Evolutionary conservation across 768 basidiomycete species (phyloP), one percentile per base, ranked within the genome.

Genomic region (Russula brevipes): DNA sequence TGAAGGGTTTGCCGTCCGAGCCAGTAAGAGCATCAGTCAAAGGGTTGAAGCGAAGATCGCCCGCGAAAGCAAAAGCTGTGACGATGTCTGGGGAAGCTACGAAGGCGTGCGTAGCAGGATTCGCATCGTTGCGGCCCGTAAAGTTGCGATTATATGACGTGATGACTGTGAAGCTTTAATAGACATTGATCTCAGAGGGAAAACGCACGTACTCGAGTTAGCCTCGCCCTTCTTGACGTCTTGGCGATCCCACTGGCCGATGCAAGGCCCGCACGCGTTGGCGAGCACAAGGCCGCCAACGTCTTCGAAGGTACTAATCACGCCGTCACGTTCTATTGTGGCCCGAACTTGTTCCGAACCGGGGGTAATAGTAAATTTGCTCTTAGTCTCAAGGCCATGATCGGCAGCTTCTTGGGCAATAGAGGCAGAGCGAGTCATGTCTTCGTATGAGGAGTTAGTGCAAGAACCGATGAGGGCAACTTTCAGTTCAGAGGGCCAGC

Each of bases 131-230:
- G 73, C 97, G 94, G 61, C 96, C 97, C 69, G 97, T 98, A 81
- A 99, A 99, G 87, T 99, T 99, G 75, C 97, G 95, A 87, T 99
- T 99, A 85, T 99, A 99, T 19, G 95, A 98, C 57, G 96, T 96
- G 77, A 99, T 92, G 81, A 98, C 91, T 93, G 52, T 9, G 52
- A 49, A 55, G 4, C 41, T 2, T 66, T 3, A 53, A 49, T 39
- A 54, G 12, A 47, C 16, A 16, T 41, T 17, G 6, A 9, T 17
- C 17, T 55, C 45, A 12, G 16, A 8, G 7, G 52, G 4, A 19
- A 33, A 30, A 39, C 19, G 19, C 7, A 81, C 90, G 52, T 69
- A 92, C 91, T 99, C 50, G 97, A 96, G 85, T 98, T 99, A 70
- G 83, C 79, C 70, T 91, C 92, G 72, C 96, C 97, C 85, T 93